Evolutionary conservation across 129 eudicot genomes (phyloP), one percentile per base, ranked within the genome.

Genomic region (Escallonia herrerae): DNA sequence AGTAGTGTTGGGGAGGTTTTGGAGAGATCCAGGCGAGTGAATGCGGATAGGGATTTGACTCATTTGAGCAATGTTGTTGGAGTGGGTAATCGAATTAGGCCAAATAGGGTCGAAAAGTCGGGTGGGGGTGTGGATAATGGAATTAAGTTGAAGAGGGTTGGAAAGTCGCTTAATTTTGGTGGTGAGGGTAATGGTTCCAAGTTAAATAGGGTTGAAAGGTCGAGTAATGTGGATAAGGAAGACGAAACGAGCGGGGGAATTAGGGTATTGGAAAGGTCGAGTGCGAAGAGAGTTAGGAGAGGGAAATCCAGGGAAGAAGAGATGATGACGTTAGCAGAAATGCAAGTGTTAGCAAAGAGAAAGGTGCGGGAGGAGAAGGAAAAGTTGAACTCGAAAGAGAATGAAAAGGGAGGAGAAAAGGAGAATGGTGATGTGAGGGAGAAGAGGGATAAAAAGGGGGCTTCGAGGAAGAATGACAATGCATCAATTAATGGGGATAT

Each of bases 291-390:
- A 48, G 81, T 56, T 58, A 68, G 51, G 53, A 70, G 10, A 48
- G 77, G 60, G 40, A 1, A 22, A 22, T 22, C 33, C 33, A 1
- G 33, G 33, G 33, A 22, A 22, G 83, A 73, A 59, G 93, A 83
- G 52, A 69, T 9, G 49, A 79, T 87, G 95, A 91, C 96, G 3
- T 67, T 91, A 62, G 90, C 95, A 6, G 80, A 91, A 70, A 83
- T 91, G 83, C 82, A 78, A 73, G 15, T 73, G 73, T 58, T 74
- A 40, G 89, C 72, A 39, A 88, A 79, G 70, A 71, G 47, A 45
- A 73, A 78, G 54, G 60, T 51, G 40, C 58, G 58, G 51, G 79
- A 57, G 43, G 83, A 50, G 45, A 80, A 74, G 55, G 53, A 46
- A 68, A 82, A 64, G 56, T 5, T 3, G 9, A 65, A 63, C 11